A percentile compares a stretch with the other conserved stretches of the same genome.
phyloP scores from a whole-genome alignment of 2,329 filamentous ascomycete genomes.

The Xylariaceae sp. region DNA sequence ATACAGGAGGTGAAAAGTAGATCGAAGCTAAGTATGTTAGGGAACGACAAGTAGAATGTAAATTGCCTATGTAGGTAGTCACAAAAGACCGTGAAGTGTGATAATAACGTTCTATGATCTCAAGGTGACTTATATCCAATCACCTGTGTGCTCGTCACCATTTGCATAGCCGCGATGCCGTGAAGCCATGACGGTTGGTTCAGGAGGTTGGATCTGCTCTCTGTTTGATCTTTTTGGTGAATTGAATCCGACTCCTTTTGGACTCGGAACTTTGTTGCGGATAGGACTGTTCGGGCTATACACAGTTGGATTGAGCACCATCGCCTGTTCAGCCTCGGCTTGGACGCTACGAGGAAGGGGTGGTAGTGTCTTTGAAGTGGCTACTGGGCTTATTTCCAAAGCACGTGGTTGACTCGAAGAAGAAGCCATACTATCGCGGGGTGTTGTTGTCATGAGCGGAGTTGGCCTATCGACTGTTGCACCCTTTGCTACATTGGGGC shows the following conservation, averaged over 20 bases:
- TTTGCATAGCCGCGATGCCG: slow-evolving; percentile 21
- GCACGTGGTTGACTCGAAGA: slow-evolving; percentile 24
- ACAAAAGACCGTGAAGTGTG: neutral
- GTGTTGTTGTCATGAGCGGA: slow-evolving; percentile 23
- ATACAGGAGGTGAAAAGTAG: slow-evolving; percentile 1
- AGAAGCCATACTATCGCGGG: slow-evolving; percentile 17
- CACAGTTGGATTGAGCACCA: slow-evolving; percentile 48
- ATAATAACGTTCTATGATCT: neutral
- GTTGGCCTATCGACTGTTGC: slow-evolving; percentile 26
- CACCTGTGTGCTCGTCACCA: slow-evolving; percentile 14
- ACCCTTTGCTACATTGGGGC: slow-evolving; percentile 23
- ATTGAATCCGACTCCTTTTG: slow-evolving; percentile 41
- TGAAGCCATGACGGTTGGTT: slow-evolving; percentile 10
- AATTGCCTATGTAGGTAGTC: neutral
- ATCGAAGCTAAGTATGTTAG: slow-evolving; percentile 13
- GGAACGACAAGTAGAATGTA: slow-evolving; percentile 14
- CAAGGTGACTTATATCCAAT: slow-evolving; percentile 25
- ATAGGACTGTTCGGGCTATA: slow-evolving; percentile 44
- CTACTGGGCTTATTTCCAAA: slow-evolving; percentile 5
- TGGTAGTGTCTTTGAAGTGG: slow-evolving; percentile 30
- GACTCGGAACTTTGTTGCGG: slow-evolving; percentile 39
- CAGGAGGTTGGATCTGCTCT: slow-evolving; percentile 14
- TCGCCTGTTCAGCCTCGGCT: slow-evolving; percentile 26
- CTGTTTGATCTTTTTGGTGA: slow-evolving; percentile 26
- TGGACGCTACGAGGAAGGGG: slow-evolving; percentile 31